Base-by-base conservation (phyloP, 2,329 filamentous ascomycete genomes). In the Phialocephala subalpina region DNA sequence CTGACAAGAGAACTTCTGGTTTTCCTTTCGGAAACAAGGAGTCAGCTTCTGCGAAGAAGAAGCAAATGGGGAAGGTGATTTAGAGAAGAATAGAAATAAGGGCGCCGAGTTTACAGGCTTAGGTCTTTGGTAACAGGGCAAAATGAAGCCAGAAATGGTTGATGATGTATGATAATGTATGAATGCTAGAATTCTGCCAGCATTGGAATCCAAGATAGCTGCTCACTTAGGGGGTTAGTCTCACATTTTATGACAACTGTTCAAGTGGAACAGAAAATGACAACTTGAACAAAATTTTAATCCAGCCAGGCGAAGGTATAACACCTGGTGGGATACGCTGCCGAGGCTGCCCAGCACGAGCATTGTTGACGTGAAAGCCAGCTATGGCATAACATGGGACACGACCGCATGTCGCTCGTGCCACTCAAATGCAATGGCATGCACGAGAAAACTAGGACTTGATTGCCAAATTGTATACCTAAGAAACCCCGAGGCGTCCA, bases 1-100 rank as follows among this genome's bases (percentile, higher is more conserved):
- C 85, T 38, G 90, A 91, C 74, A 91, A 90, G 82, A 81, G 89
- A 74, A 90, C 84, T 29, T 83, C 83, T 66, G 88, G 87, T 12
- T 92, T 87, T 71, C 89, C 89, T 2, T 91, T 92, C 75, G 81
- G 81, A 70, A 91, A 92, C 71, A 73, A 72, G 5, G 84, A 87
- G 75, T 75, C 76, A 40, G 75, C 74, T 12, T 63, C 65, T 22
- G 67, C 69, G 36, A 73, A 70, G 68, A 76, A 76, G 69, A 75
- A 69, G 60, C 64, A 70, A 56, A 40, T 70, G 65, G 63, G 66
- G 18, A 72, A 73, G 61, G 68, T 65, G 20, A 63, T 66, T 1
- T 73, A 58, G 60, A 49, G 18, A n/a, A 47, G n/a, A n/a, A n/a
- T n/a, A n/a, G n/a, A n/a, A n/a, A 22, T 11, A 6, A n/a, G 22